phyloP scores from a whole-genome alignment of 2,329 filamentous ascomycete genomes.

The Talaromyces atroroseus region DNA sequence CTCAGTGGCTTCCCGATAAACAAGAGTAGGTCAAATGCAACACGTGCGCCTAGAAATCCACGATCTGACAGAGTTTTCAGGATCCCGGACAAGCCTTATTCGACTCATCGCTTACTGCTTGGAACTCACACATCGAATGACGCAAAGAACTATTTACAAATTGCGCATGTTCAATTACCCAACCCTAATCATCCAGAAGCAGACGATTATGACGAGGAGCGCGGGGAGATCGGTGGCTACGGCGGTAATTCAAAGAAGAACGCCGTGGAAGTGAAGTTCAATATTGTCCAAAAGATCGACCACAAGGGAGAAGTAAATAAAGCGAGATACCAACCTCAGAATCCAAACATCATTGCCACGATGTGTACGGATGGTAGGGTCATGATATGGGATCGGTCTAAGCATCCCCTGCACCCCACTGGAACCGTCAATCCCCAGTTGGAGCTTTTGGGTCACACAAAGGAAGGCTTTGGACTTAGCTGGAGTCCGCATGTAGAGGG shows the following conservation, averaged over 20 bases:
- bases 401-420: constrained; percentile 74
- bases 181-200: constrained; percentile 67
- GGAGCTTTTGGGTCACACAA: constrained; percentile 75
- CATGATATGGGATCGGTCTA: constrained; percentile 91
- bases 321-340: constrained; percentile 94
- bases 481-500: constrained; percentile 86
- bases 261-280: constrained; percentile 70
- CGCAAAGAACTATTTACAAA: constrained; percentile 85
- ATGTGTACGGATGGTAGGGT: constrained; percentile 82
- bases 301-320: constrained; percentile 98
- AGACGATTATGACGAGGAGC: constrained; percentile 83
- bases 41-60: neutral
- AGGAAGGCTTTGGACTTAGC: constrained; percentile 85
- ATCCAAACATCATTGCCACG: constrained; percentile 92
- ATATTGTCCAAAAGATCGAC: constrained; percentile 90
- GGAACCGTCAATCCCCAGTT: constrained; percentile 75
- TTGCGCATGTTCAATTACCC: constrained; percentile 88
- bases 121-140: constrained; percentile 90
- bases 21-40: constrained; percentile 55
- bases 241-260: constrained; percentile 65
- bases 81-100: constrained; percentile 78
- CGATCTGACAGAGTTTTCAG: constrained; percentile 29
- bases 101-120: constrained; percentile 80
- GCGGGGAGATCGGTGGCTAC: constrained; percentile 90
- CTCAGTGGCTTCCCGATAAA: constrained; percentile 96